Percentiles rank a stretch among this genome's conserved stretches.
These are phyloP conservation scores for Xylariaceae sp. DNA, from an alignment of 2,329 filamentous ascomycete species.

Conservation along the genomic window DNA sequence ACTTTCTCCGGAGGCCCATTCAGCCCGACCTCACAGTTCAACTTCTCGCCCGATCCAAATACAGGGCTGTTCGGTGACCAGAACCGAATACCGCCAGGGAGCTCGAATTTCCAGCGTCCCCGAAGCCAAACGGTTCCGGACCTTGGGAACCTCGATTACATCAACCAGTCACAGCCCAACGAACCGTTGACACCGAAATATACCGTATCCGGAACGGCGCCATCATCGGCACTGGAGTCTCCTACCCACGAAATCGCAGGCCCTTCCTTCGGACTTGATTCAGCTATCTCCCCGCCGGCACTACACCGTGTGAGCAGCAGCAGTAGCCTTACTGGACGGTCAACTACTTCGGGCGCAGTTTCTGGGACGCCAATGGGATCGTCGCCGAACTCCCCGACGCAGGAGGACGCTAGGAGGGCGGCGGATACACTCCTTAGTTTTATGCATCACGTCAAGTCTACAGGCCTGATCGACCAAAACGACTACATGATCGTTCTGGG, in stretches of 20 bases:
- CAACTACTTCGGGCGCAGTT: conserved; percentile 38
- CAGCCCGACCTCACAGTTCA: conserved; percentile 74
- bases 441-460: conserved; percentile 69
- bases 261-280: conserved; percentile 48
- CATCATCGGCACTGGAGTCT: conserved; percentile 57
- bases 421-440: conserved; percentile 81
- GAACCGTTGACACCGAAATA: conserved; percentile 56
- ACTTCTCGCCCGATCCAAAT: conserved; percentile 74
- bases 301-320: conserved; percentile 57
- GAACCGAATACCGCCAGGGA: conserved; percentile 40
- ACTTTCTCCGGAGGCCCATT: conserved; percentile 73
- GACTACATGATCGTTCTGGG: conserved; percentile 80
- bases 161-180: conserved; percentile 46
- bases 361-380: conserved; percentile 52
- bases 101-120: conserved; percentile 69
- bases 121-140: conserved; percentile 86
- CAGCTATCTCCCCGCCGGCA: conserved; percentile 47
- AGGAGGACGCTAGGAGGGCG: conserved; percentile 83
- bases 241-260: conserved; percentile 50
- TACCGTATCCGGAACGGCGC: conserved; percentile 49
- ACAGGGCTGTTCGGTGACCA: conserved; percentile 64
- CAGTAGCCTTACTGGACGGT: conserved; percentile 48
- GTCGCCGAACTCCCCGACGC: conserved; percentile 69
- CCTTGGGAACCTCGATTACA: conserved; percentile 62
- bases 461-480: conserved; percentile 71